Evolutionary conservation across 2,329 filamentous ascomycete species (phyloP), one percentile per base, ranked within the genome.

Genomic region (Fusarium nanum): DNA sequence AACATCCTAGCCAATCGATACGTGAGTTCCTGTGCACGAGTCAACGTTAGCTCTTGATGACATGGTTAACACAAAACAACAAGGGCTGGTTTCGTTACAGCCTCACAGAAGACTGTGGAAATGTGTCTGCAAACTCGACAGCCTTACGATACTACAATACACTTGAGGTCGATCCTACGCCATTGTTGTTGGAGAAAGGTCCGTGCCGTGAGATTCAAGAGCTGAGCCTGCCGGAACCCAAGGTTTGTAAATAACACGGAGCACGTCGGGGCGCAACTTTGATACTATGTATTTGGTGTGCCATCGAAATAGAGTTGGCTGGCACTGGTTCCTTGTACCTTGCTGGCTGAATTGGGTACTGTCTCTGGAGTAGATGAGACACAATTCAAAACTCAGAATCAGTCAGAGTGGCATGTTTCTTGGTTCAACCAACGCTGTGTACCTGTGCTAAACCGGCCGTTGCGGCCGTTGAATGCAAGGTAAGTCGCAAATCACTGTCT

Each of bases 401-500:
- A 41, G 12, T 53, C 30, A 41, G 14, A 52, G 47, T 70, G 72
- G 56, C 65, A 48, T 64, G 54, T 70, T 72, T 70, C 56, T 61
- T 20, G n/a, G 45, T 64, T 44, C 48, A 40, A 61, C 60, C 61
- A 42, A 64, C 42, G 44, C 44, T 58, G 50, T 32, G 34, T 40
- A 53, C 32, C 42, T 47, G 57, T 70, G 45, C 63, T 52, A 32
- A 42, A 23, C 40, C 28, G 11, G n/a, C 28, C 37, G 46, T 45
- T 47, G 30, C 22, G 37, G 37, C 16, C 28, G n/a, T 40, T 64
- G 25, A 44, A 56, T 60, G 47, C 61, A 55, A 59, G 56, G 58
- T 40, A 65, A 54, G 57, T 60, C 55, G 62, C 57, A 46, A 56
- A 49, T 18, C 32, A 18, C 25, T 37, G 37, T 49, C 18, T 22